phyloP scores from a whole-genome alignment of 164 flowering plant genomes.

The Platanus orientalis region DNA sequence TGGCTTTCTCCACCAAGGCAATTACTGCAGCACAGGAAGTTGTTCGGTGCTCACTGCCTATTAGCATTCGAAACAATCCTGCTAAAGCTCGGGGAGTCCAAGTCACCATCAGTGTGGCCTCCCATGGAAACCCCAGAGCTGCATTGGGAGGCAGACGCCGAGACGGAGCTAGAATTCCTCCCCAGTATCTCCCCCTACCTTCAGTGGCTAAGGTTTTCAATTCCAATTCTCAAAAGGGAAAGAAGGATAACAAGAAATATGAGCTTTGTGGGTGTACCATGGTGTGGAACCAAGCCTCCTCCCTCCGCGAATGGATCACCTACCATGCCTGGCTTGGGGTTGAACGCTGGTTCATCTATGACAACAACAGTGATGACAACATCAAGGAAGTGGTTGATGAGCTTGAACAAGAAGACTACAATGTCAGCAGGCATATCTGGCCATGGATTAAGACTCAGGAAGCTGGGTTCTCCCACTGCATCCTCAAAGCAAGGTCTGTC shows the following conservation, averaged over 20 bases:
- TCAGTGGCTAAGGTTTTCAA: constrained; percentile 61
- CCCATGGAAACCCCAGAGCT: too few relatives aligned
- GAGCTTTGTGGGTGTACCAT: constrained; percentile 90
- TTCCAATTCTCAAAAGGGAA: neutral
- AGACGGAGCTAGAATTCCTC: constrained; percentile 1
- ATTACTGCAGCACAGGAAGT: constrained; percentile 78
- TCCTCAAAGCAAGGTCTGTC: constrained; percentile 48
- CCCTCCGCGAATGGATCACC: constrained; percentile 65
- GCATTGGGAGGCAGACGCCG: neutral
- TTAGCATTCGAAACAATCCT: constrained; percentile 32
- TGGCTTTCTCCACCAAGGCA: constrained; percentile 36
- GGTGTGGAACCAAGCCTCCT: constrained; percentile 84
- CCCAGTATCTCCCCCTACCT: too few relatives aligned
- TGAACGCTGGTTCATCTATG: too few relatives aligned
- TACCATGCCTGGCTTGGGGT: constrained; percentile 89
- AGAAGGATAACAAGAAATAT: constrained; percentile 24
- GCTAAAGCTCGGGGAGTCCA: constrained; percentile 44
- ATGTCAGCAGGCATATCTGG: constrained; percentile 71
- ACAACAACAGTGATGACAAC: constrained; percentile 78
- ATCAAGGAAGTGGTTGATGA: constrained; percentile 43
- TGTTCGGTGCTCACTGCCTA: constrained; percentile 62
- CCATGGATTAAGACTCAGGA: constrained; percentile 96
- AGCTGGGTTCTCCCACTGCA: constrained; percentile 91
- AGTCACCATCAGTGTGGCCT: constrained; percentile 44
- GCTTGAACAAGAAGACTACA: constrained; percentile 42